These are phyloP conservation scores for Aegilops tauschii DNA, from an alignment of 176 grass and related monocot genomes.

Conservation along the genomic window DNA sequence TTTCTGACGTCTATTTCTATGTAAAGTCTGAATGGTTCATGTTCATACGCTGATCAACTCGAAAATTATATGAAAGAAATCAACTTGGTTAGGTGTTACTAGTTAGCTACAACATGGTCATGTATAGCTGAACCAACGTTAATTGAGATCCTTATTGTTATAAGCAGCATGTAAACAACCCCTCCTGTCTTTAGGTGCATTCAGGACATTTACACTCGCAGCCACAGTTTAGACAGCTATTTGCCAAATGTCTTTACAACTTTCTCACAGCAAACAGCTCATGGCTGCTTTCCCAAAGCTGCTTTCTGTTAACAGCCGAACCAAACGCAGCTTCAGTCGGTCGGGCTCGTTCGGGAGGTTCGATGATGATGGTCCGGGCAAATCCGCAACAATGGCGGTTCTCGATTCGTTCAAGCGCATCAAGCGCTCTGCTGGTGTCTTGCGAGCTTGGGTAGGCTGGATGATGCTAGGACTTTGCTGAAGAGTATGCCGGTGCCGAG, in stretches of 20 bases:
- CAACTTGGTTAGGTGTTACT: background rate
- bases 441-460: conserved; percentile 44
- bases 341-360: background rate
- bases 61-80: too few species aligned
- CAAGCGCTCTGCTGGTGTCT: conserved; percentile 3
- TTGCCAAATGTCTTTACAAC: background rate
- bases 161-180: background rate
- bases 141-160: background rate
- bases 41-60: too few species aligned
- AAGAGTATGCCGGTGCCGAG: conserved; percentile 25
- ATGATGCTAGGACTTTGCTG: conserved; percentile 32
- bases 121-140: background rate
- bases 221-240: background rate
- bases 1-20: too few species aligned
- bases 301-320: background rate
- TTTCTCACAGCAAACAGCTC: background rate
- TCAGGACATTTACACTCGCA: background rate
- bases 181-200: background rate
- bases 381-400: background rate
- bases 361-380: background rate
- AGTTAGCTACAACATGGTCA: background rate
- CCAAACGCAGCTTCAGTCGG: too few species aligned
- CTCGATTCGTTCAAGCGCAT: conserved; percentile 31
- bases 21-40: too few species aligned
- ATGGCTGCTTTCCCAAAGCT: background rate